Evolutionary conservation across 257 asterid species (phyloP).

Genomic region (Gentiana macrophylla): DNA sequence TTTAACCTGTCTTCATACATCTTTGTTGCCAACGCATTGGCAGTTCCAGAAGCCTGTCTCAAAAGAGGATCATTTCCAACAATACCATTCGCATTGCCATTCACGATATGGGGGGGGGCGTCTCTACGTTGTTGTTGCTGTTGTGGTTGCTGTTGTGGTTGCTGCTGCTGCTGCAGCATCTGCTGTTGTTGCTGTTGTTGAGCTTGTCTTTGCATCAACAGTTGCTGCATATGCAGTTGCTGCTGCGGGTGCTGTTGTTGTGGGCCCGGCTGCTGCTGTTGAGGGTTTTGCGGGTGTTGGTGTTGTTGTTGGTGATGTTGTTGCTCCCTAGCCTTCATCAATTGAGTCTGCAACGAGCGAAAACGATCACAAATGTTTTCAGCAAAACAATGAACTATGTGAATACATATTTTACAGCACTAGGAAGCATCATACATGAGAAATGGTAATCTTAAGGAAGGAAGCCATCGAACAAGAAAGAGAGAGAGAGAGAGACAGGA

Average conservation of each 20-base stretch:
- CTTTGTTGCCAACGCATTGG: constrained; percentile 72
- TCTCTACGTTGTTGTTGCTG: constrained; percentile 64
- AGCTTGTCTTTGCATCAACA: constrained; percentile 67
- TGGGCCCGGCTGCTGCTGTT: constrained; percentile 42
- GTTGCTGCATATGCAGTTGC: constrained; percentile 72
- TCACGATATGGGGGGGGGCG: constrained; percentile 69
- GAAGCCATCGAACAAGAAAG: too few species aligned
- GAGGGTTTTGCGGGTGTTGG: constrained; percentile 39
- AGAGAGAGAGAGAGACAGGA: too few species aligned
- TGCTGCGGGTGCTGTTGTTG: constrained; percentile 65
- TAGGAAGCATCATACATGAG: too few species aligned
- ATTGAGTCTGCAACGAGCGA: constrained; percentile 55
- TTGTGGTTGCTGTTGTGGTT: constrained; percentile 44
- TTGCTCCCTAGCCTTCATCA: constrained; percentile 90
- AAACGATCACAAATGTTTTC: neutral
- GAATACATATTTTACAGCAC: too few species aligned
- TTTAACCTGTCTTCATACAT: constrained; percentile 88
- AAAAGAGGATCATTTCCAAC: constrained; percentile 67
- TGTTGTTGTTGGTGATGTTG: constrained; percentile 60
- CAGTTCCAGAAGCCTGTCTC: constrained; percentile 82
- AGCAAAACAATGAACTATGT: too few species aligned
- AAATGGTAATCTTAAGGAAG: too few species aligned
- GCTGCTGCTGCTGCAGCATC: constrained; percentile 44
- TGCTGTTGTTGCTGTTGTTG: constrained; percentile 72
- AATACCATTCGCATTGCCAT: constrained; percentile 70